Evolutionary conservation across 2,329 filamentous ascomycete species (phyloP).

Genomic region (Pseudogymnoascus sp.): DNA sequence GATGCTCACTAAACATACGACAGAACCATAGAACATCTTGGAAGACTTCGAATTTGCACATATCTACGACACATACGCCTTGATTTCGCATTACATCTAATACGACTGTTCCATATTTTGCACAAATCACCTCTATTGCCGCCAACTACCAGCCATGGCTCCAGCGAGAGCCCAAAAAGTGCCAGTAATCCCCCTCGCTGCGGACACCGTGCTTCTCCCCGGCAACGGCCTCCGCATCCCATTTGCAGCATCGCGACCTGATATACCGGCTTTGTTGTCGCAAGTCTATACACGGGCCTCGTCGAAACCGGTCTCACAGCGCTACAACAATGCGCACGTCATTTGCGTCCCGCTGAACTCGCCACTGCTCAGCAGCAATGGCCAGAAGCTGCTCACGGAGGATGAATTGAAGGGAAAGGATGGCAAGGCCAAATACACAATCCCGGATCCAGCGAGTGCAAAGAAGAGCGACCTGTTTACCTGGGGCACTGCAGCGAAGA

Average conservation of each 20-base stretch:
- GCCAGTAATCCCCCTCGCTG: constrained; percentile 74
- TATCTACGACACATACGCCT: constrained; percentile 2
- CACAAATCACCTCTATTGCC: background rate
- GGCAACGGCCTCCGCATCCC: constrained; percentile 79
- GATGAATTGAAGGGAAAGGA: constrained; percentile 37
- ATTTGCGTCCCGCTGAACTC: constrained; percentile 82
- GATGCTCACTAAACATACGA: constrained; percentile 6
- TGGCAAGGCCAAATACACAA: background rate
- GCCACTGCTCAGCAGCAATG: constrained; percentile 62
- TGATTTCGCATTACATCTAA: background rate
- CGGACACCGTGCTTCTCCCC: constrained; percentile 74
- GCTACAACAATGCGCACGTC: constrained; percentile 63
- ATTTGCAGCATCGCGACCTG: constrained; percentile 68
- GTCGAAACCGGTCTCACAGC: constrained; percentile 55
- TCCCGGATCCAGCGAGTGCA: constrained; percentile 40
- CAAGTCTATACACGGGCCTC: constrained; percentile 72
- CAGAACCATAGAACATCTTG: background rate
- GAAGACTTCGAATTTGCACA: background rate
- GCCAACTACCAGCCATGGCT: constrained; percentile 12
- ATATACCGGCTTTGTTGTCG: constrained; percentile 81
- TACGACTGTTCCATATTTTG: background rate
- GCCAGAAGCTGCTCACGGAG: constrained; percentile 65
- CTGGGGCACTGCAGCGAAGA: constrained; percentile 74
- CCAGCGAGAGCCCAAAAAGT: constrained; percentile 32
- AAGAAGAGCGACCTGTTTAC: constrained; percentile 68